Conservation (phyloP, 2,329 filamentous ascomycete species). For the Hymenoscyphus linearis region DNA sequence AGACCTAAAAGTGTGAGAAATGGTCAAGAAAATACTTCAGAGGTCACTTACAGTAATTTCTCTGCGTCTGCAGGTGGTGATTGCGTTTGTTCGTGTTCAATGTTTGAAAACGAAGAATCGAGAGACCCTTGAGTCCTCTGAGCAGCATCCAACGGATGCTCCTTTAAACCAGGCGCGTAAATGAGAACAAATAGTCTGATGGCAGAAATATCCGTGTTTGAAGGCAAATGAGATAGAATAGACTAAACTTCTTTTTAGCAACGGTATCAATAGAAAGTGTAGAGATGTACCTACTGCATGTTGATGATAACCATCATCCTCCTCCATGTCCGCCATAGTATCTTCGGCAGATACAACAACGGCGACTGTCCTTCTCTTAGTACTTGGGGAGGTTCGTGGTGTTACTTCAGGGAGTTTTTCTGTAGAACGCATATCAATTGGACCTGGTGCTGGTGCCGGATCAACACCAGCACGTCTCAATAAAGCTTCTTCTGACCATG, state of each 20-base stretch:
- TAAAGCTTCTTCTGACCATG: constrained; percentile 88
- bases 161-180: constrained; percentile 76
- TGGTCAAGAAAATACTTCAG: constrained; percentile 9
- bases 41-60: constrained; percentile 46
- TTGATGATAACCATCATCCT: constrained; percentile 60
- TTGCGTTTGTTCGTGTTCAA: constrained; percentile 66
- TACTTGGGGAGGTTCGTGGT: constrained; percentile 17
- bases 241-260: constrained; percentile 46
- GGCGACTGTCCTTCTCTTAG: constrained; percentile 61
- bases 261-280: not conserved
- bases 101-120: constrained; percentile 83
- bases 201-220: constrained; percentile 65
- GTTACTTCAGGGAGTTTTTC: constrained; percentile 19
- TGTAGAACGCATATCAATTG: constrained; percentile 23
- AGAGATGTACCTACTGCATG: constrained; percentile 63
- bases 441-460: constrained; percentile 22
- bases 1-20: constrained; percentile 38
- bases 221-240: constrained; percentile 82
- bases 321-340: constrained; percentile 51
- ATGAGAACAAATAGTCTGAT: constrained; percentile 84
- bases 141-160: constrained; percentile 48
- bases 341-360: constrained; percentile 81
- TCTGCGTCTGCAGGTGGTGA: constrained; percentile 60
- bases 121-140: constrained; percentile 58
- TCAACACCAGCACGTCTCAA: constrained; percentile 49